Percentiles rank a stretch among this genome's conserved stretches.
Evolutionary conservation across 225 moss, liverwort and hornwort genomes (phyloP).

Genomic region (Marchantia polymorpha): DNA sequence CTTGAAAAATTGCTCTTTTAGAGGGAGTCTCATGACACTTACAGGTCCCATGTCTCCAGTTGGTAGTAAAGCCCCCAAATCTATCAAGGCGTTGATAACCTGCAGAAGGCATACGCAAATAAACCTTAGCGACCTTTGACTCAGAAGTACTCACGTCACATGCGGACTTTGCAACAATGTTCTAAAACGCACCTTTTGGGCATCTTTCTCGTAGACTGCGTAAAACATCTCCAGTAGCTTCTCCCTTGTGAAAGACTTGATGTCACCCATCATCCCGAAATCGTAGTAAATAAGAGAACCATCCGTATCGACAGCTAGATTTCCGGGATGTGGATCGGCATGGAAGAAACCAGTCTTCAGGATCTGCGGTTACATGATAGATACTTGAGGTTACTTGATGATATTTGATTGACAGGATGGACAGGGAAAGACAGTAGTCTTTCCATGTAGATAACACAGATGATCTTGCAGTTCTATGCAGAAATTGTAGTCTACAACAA

Average conservation of each 20-base stretch:
- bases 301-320: slow-evolving; percentile 81
- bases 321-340: slow-evolving; percentile 98
- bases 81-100: slow-evolving; percentile 65
- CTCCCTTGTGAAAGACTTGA: slow-evolving; percentile 90
- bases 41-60: slow-evolving; percentile 97
- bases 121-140: not conserved
- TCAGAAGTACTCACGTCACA: not conserved
- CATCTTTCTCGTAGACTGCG: slow-evolving; percentile 98
- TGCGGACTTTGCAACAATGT: not conserved
- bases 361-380: slow-evolving; percentile 50
- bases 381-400: too few relatives aligned
- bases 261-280: slow-evolving; percentile 99
- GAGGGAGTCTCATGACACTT: slow-evolving; percentile 23
- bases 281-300: slow-evolving; percentile 97
- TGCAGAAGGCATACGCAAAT: slow-evolving; percentile 13
- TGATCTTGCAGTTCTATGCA: not conserved
- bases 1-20: not conserved
- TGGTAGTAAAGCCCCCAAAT: slow-evolving; percentile 84
- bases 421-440: too few relatives aligned
- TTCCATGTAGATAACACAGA: not conserved
- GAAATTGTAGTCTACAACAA: not conserved
- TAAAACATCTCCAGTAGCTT: slow-evolving; percentile 96
- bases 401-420: too few relatives aligned
- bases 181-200: slow-evolving; percentile 59
- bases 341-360: slow-evolving; percentile 98